These are phyloP conservation scores for Moesziomyces sp. DNA, from an alignment of 1,284 basidiomycete genomes.

Conservation along the genomic window DNA sequence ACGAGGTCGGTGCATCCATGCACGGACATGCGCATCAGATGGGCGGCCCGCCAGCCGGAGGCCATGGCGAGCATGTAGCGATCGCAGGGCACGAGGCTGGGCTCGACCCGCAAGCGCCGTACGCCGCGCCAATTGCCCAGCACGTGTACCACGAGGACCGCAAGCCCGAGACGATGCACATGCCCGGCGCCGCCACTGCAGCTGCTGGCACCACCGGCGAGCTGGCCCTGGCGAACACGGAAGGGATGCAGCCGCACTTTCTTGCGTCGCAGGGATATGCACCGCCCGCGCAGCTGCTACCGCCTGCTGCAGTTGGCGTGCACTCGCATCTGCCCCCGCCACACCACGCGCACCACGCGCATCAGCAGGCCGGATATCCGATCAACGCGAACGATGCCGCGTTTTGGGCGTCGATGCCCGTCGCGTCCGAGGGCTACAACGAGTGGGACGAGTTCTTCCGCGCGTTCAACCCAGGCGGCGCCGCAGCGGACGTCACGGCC, in stretches of 20 bases:
- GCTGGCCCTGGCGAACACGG: background rate
- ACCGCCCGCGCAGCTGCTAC: slow-evolving; percentile 2
- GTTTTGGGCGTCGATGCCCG: slow-evolving; percentile 45
- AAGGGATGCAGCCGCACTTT: slow-evolving; percentile 7
- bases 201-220: background rate
- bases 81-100: too few species aligned
- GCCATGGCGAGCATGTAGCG: too few species aligned
- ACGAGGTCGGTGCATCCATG: too few species aligned
- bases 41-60: too few species aligned
- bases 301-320: background rate
- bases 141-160: background rate
- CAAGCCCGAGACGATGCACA: background rate
- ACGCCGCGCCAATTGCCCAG: too few species aligned
- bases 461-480: slow-evolving; percentile 17
- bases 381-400: slow-evolving; percentile 38
- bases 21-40: too few species aligned
- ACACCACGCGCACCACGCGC: slow-evolving; percentile 11
- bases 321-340: slow-evolving; percentile 6
- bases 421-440: slow-evolving; percentile 32
- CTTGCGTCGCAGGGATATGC: background rate
- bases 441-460: slow-evolving; percentile 47
- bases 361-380: slow-evolving; percentile 11
- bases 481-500: background rate
- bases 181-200: background rate
- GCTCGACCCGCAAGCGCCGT: too few species aligned